Percentiles rank a stretch among this genome's conserved stretches.
Evolutionary conservation across 106 monocot species (phyloP).

Genomic region (Phalaenopsis aphrodite): DNA sequence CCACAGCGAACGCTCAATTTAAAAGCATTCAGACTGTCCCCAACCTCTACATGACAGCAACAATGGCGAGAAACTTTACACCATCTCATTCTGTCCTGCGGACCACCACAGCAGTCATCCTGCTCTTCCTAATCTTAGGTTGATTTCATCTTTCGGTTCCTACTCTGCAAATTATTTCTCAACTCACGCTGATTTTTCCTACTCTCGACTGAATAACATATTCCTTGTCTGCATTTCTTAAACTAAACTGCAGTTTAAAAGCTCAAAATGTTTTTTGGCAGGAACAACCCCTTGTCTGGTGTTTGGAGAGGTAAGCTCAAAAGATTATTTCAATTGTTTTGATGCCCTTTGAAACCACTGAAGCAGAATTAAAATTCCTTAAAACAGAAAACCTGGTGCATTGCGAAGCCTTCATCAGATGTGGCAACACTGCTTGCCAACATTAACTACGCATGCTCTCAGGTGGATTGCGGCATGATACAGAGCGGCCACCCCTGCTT

Average conservation of each 20-base stretch:
- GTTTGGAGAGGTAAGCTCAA: constrained; percentile 14
- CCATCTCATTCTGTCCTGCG: constrained; percentile 2
- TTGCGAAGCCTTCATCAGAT: constrained; percentile 41
- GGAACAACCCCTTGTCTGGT: not conserved
- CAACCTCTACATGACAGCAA: not conserved
- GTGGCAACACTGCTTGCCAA: constrained; percentile 20
- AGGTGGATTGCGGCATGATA: constrained; percentile 29
- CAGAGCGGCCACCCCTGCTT: constrained; percentile 25
- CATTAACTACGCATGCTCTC: constrained; percentile 42
- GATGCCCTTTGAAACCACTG: not conserved
- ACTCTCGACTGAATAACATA: not conserved
- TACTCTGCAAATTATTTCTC: not conserved
- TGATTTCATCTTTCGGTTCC: not conserved
- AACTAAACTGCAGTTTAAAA: too few relatives aligned
- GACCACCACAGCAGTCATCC: constrained; percentile 6
- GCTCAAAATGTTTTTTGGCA: constrained; percentile 1
- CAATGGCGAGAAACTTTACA: constrained; percentile 9
- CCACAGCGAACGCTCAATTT: not conserved
- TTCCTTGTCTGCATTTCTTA: too few relatives aligned
- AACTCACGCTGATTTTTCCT: not conserved
- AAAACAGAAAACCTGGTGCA: constrained; percentile 40
- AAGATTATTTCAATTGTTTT: not conserved
- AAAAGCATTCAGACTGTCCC: not conserved
- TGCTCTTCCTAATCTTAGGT: constrained; percentile 15
- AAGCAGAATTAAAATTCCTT: not conserved